These are phyloP conservation scores for Hamamelis virginiana DNA, from an alignment of 164 flowering plant species.

Conservation along the genomic window DNA sequence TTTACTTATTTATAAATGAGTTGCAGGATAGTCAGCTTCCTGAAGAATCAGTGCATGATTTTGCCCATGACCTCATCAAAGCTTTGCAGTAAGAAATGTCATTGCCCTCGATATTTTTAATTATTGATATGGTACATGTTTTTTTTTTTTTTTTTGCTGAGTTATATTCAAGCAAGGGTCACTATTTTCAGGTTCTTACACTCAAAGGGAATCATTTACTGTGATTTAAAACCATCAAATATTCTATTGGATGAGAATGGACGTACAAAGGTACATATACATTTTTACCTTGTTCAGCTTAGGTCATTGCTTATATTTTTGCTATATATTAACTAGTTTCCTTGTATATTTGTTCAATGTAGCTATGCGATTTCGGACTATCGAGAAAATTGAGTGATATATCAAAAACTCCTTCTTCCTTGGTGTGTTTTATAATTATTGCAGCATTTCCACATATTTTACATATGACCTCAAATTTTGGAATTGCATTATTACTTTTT, in stretches of 20 bases:
- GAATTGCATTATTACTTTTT: not conserved
- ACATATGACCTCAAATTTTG: not conserved
- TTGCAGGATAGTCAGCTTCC: constrained; percentile 85
- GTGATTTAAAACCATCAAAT: constrained; percentile 96
- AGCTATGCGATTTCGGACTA: constrained; percentile 97
- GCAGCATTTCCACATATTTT: not conserved
- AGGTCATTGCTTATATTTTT: not conserved
- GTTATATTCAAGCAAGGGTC: constrained; percentile 5
- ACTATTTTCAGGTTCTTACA: constrained; percentile 68
- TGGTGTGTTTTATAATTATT: constrained; percentile 42
- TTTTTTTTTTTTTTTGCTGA: constrained; percentile 9
- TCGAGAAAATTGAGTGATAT: constrained; percentile 82
- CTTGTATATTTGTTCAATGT: constrained; percentile 22
- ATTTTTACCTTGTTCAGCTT: constrained; percentile 4
- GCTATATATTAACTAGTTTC: not conserved
- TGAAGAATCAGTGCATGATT: constrained; percentile 88
- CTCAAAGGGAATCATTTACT: constrained; percentile 88
- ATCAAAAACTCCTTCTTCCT: constrained; percentile 66
- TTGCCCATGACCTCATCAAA: constrained; percentile 67
- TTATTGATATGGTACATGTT: constrained; percentile 4
- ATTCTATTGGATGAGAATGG: constrained; percentile 94
- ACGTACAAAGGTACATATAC: constrained; percentile 62
- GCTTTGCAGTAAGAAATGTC: constrained; percentile 70
- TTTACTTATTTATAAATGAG: not conserved
- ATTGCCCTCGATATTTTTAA: not conserved